phyloP scores from a whole-genome alignment of 345 rosid genomes.

The Euphorbia pulcherrima region DNA sequence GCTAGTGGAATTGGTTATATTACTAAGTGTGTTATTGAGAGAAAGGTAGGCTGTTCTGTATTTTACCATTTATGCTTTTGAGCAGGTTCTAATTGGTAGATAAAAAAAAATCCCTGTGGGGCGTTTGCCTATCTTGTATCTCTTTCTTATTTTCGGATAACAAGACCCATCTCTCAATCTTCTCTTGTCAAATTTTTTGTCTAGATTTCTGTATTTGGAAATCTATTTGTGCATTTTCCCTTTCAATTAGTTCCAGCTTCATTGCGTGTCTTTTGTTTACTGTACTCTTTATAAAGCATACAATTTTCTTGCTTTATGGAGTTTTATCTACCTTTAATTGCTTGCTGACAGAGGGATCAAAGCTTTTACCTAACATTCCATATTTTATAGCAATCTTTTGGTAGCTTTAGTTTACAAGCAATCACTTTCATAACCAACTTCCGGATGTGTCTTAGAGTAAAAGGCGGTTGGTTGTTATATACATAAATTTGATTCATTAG shows the following conservation, averaged over 20 bases:
- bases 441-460: background rate
- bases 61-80: no score
- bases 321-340: background rate
- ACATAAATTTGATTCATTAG: background rate
- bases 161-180: no score
- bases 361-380: background rate
- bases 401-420: background rate
- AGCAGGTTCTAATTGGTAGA: no score
- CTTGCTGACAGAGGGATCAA: background rate
- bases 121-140: no score
- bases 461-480: background rate
- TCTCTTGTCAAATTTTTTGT: no score
- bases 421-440: background rate
- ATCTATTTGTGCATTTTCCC: no score
- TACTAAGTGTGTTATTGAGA: no score
- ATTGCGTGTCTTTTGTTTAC: conserved; percentile 1
- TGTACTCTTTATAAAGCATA: background rate
- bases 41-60: no score
- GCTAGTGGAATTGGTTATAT: no score
- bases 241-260: background rate
- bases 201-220: no score
- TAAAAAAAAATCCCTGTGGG: no score
- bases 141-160: no score
- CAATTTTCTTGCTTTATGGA: background rate
- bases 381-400: conserved; percentile 3